Evolutionary conservation across 495 filamentous ascomycete genomes (phyloP).

Genomic region (Aspergillus mulundensis): DNA sequence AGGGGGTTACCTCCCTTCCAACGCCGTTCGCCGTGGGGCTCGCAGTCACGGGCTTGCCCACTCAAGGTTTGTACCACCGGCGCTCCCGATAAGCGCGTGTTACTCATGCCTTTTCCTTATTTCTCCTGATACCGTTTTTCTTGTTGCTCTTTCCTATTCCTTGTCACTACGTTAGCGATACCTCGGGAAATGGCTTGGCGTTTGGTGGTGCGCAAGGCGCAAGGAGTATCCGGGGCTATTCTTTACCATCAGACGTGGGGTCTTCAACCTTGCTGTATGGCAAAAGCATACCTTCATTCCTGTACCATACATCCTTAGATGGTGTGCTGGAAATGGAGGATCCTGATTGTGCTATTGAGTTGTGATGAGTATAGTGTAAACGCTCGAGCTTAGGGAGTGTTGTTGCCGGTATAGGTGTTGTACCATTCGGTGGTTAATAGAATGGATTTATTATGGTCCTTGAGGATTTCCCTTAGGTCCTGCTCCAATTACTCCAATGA

Average conservation of each 20-base stretch:
- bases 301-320: not conserved
- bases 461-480: not conserved
- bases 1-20: not conserved
- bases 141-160: not conserved
- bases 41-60: constrained; percentile 8
- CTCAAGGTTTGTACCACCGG: constrained; percentile 22
- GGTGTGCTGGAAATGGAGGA: not conserved
- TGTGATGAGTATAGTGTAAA: not conserved
- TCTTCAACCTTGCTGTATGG: not conserved
- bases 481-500: too few relatives aligned
- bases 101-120: not conserved
- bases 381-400: not conserved
- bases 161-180: constrained; percentile 12
- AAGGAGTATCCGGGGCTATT: not conserved
- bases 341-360: not conserved
- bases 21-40: not conserved
- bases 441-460: not conserved
- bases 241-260: not conserved
- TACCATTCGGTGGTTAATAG: constrained; percentile 1
- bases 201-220: constrained; percentile 6
- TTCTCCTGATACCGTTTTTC: not conserved
- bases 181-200: constrained; percentile 13
- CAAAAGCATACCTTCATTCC: not conserved
- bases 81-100: not conserved
- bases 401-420: not conserved